Evolutionary conservation across 495 filamentous ascomycete species (phyloP).

Genomic region (Chaetomium cochliodes): DNA sequence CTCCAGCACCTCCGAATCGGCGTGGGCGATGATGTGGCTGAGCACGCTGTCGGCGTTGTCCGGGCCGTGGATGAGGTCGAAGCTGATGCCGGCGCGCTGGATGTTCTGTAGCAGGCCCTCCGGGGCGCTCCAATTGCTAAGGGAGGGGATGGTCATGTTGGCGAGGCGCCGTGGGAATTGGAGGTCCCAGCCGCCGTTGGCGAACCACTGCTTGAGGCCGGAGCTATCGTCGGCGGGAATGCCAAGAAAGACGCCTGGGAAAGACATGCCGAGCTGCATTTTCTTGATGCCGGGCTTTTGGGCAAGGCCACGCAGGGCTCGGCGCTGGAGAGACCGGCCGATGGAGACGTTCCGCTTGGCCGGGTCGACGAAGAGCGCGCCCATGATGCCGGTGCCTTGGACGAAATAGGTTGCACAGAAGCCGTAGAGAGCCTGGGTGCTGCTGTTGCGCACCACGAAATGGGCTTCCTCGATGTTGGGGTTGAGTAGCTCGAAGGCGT

Average conservation of each 20-base stretch:
- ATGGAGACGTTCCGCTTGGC: slow-evolving; percentile 79
- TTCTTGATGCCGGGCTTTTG: slow-evolving; percentile 65
- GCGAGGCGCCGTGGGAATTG: slow-evolving; percentile 54
- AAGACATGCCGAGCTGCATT: slow-evolving; percentile 73
- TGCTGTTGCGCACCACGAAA: slow-evolving; percentile 88
- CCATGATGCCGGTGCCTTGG: slow-evolving; percentile 72
- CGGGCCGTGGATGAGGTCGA: slow-evolving; percentile 78
- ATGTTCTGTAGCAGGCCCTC: slow-evolving; percentile 69
- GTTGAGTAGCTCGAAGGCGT: slow-evolving; percentile 68
- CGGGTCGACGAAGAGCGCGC: slow-evolving; percentile 80
- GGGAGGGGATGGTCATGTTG: slow-evolving; percentile 61
- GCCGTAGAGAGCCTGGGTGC: slow-evolving; percentile 80
- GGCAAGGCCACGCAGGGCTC: slow-evolving; percentile 68
- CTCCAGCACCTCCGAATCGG: slow-evolving; percentile 77
- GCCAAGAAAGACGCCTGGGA: slow-evolving; percentile 77
- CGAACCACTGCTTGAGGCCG: slow-evolving; percentile 56
- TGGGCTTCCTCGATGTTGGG: slow-evolving; percentile 71
- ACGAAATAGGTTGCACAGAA: slow-evolving; percentile 86
- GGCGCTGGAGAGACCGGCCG: slow-evolving; percentile 77
- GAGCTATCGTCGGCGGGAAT: slow-evolving; percentile 59
- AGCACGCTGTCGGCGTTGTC: slow-evolving; percentile 74
- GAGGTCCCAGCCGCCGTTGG: slow-evolving; percentile 49
- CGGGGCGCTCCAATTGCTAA: slow-evolving; percentile 70
- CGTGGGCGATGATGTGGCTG: slow-evolving; percentile 70
- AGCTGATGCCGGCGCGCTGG: slow-evolving; percentile 63